Conservation (phyloP, 1,284 basidiomycete genomes). For the Naganishia albida region DNA sequence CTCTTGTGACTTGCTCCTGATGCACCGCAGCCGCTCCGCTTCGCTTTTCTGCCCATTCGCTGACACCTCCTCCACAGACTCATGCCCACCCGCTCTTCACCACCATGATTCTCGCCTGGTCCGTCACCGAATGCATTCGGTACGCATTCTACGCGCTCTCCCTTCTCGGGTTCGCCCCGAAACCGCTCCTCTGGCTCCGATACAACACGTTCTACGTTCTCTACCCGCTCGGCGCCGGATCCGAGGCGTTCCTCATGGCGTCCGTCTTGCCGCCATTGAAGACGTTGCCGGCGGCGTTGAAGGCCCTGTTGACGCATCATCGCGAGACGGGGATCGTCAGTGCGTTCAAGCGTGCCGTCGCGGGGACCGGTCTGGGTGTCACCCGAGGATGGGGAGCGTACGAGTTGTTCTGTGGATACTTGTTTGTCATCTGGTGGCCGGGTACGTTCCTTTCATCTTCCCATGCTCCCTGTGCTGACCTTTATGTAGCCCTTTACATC, state of each 20-base stretch:
- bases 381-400: slow-evolving; percentile 43
- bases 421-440: slow-evolving; percentile 87
- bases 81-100: slow-evolving; percentile 78
- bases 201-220: slow-evolving; percentile 92
- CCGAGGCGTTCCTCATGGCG: slow-evolving; percentile 83
- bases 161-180: slow-evolving; percentile 60
- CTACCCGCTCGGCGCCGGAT: slow-evolving; percentile 87
- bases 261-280: slow-evolving; percentile 67
- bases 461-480: slow-evolving; percentile 55
- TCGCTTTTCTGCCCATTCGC: neutral
- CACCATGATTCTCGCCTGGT: slow-evolving; percentile 93
- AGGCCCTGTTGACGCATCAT: slow-evolving; percentile 35
- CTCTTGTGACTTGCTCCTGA: too few relatives aligned
- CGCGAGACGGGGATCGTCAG: slow-evolving; percentile 40
- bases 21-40: too few relatives aligned
- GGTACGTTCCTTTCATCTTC: slow-evolving; percentile 59
- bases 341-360: slow-evolving; percentile 44
- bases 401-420: slow-evolving; percentile 62
- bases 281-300: slow-evolving; percentile 46
- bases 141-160: slow-evolving; percentile 84
- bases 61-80: slow-evolving; percentile 56
- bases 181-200: slow-evolving; percentile 55
- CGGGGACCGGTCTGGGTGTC: slow-evolving; percentile 36
- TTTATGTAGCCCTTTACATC: slow-evolving; percentile 72
- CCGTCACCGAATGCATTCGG: slow-evolving; percentile 84